Evolutionary conservation across 805 yeast genomes (phyloP).

Genomic region (Grigorovia humatica): DNA sequence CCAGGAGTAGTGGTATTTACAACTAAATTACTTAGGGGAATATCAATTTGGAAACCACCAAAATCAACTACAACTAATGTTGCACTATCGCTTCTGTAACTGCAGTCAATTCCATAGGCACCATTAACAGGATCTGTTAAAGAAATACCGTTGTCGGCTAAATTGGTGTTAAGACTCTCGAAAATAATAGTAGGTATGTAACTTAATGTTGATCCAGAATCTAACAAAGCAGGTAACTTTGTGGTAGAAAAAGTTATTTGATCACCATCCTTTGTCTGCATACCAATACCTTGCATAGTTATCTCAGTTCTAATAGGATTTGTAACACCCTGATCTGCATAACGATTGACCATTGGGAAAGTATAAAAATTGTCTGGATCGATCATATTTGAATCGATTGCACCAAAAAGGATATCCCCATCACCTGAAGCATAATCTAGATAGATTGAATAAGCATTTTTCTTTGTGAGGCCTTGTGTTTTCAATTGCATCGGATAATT

Average conservation of each 20-base stretch:
- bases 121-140: background rate
- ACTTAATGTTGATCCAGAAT: constrained; percentile 45
- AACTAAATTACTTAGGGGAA: constrained; percentile 34
- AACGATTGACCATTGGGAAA: constrained; percentile 40
- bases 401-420: constrained; percentile 65
- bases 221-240: constrained; percentile 34
- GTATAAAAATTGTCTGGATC: constrained; percentile 38
- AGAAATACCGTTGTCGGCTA: background rate
- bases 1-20: constrained; percentile 12
- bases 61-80: constrained; percentile 34
- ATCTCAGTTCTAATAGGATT: constrained; percentile 17
- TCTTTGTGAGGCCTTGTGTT: constrained; percentile 43
- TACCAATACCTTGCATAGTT: constrained; percentile 25
- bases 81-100: background rate
- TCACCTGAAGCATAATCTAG: constrained; percentile 36
- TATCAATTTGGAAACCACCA: constrained; percentile 46
- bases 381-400: constrained; percentile 55
- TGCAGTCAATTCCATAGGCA: background rate
- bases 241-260: constrained; percentile 18
- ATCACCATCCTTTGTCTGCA: constrained; percentile 22
- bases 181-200: constrained; percentile 35
- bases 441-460: constrained; percentile 52
- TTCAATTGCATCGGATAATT: constrained; percentile 59
- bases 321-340: constrained; percentile 22
- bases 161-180: background rate